Conservation (phyloP, 305 asterid genomes). For the Nicotiana rustica region DNA sequence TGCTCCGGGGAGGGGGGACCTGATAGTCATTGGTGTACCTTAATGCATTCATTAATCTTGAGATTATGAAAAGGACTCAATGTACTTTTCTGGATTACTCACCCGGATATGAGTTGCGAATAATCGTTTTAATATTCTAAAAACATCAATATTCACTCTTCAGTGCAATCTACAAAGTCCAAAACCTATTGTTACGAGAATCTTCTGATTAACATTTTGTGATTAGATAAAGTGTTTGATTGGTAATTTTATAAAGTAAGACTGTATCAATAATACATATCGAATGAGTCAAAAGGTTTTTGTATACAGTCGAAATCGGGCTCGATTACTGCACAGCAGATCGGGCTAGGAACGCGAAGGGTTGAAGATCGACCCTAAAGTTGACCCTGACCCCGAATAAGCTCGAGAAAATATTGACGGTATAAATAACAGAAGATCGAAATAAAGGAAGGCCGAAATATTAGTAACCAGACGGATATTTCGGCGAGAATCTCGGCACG, state of each 20-base stretch:
- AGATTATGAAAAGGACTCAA: neutral
- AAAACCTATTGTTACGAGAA: neutral
- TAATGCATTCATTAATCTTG: neutral
- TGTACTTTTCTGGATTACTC: neutral
- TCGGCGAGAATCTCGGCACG: no score
- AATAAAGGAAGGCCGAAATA: no score
- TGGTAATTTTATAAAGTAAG: neutral
- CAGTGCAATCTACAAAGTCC: neutral
- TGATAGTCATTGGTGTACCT: neutral
- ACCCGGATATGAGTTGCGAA: no score
- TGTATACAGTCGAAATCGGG: no score
- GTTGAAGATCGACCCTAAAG: no score
- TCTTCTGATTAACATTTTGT: neutral
- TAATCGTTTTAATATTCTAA: no score
- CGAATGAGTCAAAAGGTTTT: neutral
- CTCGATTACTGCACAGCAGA: no score
- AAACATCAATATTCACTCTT: neutral
- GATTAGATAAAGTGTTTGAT: neutral
- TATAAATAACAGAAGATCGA: no score
- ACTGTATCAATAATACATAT: neutral
- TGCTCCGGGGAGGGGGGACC: neutral
- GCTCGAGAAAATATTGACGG: no score
- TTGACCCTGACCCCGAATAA: no score
- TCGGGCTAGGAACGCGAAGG: no score
- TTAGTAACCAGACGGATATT: no score